phyloP scores from a whole-genome alignment of 805 yeast genomes.

The Wickerhamia fluorescens region DNA sequence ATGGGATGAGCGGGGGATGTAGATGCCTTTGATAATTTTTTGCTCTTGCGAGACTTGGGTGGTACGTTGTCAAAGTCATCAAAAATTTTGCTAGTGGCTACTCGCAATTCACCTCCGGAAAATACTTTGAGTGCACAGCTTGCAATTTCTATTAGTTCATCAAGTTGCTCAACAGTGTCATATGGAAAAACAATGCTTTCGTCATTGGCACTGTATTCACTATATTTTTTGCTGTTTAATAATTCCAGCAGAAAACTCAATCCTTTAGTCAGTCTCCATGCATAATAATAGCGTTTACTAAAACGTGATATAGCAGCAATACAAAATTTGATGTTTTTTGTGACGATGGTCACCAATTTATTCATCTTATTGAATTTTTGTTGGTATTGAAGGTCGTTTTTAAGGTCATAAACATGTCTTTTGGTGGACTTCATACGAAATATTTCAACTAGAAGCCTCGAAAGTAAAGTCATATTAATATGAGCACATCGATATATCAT shows the following conservation, averaged over 20 bases:
- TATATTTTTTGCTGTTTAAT: slow-evolving; percentile 23
- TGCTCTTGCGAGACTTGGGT: no score
- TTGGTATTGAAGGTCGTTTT: slow-evolving; percentile 11
- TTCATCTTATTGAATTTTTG: slow-evolving; percentile 15
- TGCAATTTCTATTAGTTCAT: slow-evolving; percentile 21
- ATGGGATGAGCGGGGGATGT: no score
- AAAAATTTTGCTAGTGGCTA: no score
- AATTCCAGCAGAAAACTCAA: slow-evolving; percentile 35
- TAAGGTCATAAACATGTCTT: slow-evolving; percentile 14
- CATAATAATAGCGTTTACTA: slow-evolving; percentile 55
- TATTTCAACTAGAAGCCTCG: slow-evolving; percentile 18
- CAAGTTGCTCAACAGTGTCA: slow-evolving; percentile 15
- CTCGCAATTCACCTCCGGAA: no score
- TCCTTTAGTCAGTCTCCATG: slow-evolving; percentile 62
- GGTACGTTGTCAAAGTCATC: no score
- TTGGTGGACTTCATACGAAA: slow-evolving; percentile 12
- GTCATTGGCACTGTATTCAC: slow-evolving; percentile 5
- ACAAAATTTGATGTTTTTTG: slow-evolving; percentile 13
- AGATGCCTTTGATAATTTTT: no score
- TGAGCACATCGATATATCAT: slow-evolving; percentile 23
- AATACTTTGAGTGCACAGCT: no score
- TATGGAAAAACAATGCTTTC: slow-evolving; percentile 7
- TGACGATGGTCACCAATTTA: slow-evolving; percentile 18
- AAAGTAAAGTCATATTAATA: slow-evolving; percentile 16
- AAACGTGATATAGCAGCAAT: slow-evolving; percentile 24